Conservation (phyloP, 225 moss, liverwort and hornwort genomes). For the Marchantia paleacea region DNA sequence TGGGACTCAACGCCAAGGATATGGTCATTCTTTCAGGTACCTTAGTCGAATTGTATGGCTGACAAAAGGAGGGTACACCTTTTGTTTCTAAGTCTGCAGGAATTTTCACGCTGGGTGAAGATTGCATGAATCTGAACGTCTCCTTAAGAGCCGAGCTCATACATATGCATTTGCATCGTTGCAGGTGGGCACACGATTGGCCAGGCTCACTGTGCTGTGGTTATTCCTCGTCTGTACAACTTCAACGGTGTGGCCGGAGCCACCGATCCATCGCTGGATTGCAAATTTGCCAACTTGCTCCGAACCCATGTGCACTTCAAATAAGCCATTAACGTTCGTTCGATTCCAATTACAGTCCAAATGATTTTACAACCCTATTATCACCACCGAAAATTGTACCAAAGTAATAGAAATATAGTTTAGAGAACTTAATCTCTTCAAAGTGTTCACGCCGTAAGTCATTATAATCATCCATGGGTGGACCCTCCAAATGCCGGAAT, state of each 20-base stretch:
- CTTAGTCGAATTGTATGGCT: too few species aligned
- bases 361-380: too few species aligned
- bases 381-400: too few species aligned
- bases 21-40: conserved; percentile 38
- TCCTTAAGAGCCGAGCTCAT: too few species aligned
- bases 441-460: too few species aligned
- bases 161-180: not conserved
- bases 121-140: not conserved
- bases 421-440: too few species aligned
- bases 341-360: too few species aligned
- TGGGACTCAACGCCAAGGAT: not conserved
- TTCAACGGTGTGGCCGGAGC: conserved; percentile 19
- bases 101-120: not conserved
- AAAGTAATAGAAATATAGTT: too few species aligned
- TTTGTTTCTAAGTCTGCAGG: not conserved
- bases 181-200: conserved; percentile 9
- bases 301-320: conserved; percentile 46
- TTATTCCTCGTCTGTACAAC: not conserved
- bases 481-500: too few species aligned
- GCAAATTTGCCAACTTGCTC: conserved; percentile 41
- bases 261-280: conserved; percentile 46
- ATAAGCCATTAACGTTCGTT: too few species aligned
- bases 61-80: too few species aligned
- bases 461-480: too few species aligned
- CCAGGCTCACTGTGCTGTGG: not conserved